Percentiles rank a stretch among this genome's conserved stretches.
Evolutionary conservation across 2,329 filamentous ascomycete genomes (phyloP).

Genomic region (Apiospora phragmitis): DNA sequence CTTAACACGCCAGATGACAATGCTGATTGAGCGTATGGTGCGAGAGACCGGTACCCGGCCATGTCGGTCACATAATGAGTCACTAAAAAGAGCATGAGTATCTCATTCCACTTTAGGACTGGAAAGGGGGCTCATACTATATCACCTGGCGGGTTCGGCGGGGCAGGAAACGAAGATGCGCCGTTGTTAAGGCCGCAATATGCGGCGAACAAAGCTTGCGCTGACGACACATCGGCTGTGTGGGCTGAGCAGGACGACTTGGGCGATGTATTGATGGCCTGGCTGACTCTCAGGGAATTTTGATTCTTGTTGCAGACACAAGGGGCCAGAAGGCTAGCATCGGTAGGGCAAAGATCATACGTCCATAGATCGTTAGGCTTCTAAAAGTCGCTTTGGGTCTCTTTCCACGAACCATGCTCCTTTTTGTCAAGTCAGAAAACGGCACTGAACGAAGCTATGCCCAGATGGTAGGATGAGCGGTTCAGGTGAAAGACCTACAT

Average conservation of each 20-base stretch:
- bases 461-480: not conserved
- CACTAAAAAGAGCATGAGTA: slow-evolving; percentile 34
- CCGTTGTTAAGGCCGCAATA: slow-evolving; percentile 54
- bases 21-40: slow-evolving; percentile 44
- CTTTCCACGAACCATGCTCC: slow-evolving; percentile 32
- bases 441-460: not conserved
- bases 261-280: slow-evolving; percentile 43
- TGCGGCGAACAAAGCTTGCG: slow-evolving; percentile 49
- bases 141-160: slow-evolving; percentile 49
- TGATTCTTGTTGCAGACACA: slow-evolving; percentile 54
- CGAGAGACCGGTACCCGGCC: slow-evolving; percentile 44
- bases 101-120: not conserved
- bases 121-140: slow-evolving; percentile 42
- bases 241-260: slow-evolving; percentile 47
- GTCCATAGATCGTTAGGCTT: slow-evolving; percentile 28
- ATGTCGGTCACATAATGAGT: slow-evolving; percentile 56
- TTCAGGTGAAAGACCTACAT: slow-evolving; percentile 28
- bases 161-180: slow-evolving; percentile 48
- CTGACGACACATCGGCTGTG: slow-evolving; percentile 47
- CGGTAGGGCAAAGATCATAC: slow-evolving; percentile 37
- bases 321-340: slow-evolving; percentile 44
- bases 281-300: slow-evolving; percentile 45
- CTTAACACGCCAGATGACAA: slow-evolving; percentile 42
- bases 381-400: not conserved
- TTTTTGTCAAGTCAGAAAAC: slow-evolving; percentile 17